phyloP scores from a whole-genome alignment of 148 eudicot species.

The Cornus suecica region DNA sequence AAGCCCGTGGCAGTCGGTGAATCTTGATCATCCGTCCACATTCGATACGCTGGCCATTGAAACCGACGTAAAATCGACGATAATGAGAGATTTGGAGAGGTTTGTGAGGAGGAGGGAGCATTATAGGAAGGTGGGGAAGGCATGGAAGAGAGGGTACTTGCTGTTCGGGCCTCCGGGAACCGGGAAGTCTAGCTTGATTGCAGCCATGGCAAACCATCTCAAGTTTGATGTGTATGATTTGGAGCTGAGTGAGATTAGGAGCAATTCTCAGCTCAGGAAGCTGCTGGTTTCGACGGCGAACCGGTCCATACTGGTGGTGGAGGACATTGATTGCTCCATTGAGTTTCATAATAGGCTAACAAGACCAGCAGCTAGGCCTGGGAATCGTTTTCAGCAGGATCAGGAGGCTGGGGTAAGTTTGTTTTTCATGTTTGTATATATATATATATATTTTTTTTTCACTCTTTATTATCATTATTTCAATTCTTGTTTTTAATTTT shows the following conservation, averaged over 20 bases:
- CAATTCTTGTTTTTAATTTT: no score
- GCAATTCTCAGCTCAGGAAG: conserved; percentile 32
- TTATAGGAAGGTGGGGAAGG: conserved; percentile 26
- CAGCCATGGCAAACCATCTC: conserved; percentile 30
- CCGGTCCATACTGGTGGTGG: conserved; percentile 39
- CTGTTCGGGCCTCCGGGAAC: conserved; percentile 23
- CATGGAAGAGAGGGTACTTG: conserved; percentile 33
- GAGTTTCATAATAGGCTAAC: conserved; percentile 18
- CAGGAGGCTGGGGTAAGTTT: conserved; percentile 5
- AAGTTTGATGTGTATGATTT: conserved; percentile 37
- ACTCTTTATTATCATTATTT: no score
- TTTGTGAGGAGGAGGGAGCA: conserved; percentile 27
- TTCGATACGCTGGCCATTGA: conserved; percentile 31
- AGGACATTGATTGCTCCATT: conserved; percentile 39
- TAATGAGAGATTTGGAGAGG: conserved; percentile 28
- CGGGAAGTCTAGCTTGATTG: conserved; percentile 31
- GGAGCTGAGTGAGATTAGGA: conserved; percentile 29
- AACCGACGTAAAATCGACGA: conserved; percentile 10
- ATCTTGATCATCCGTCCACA: conserved; percentile 41
- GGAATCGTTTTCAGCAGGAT: conserved; percentile 10
- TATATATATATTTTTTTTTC: no score
- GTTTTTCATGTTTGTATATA: background rate
- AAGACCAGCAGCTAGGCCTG: conserved; percentile 10
- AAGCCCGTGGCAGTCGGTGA: conserved; percentile 27
- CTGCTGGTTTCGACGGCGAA: conserved; percentile 28